Base-by-base conservation (phyloP, 306 rosid species). In the Heteromeles arbutifolia region DNA sequence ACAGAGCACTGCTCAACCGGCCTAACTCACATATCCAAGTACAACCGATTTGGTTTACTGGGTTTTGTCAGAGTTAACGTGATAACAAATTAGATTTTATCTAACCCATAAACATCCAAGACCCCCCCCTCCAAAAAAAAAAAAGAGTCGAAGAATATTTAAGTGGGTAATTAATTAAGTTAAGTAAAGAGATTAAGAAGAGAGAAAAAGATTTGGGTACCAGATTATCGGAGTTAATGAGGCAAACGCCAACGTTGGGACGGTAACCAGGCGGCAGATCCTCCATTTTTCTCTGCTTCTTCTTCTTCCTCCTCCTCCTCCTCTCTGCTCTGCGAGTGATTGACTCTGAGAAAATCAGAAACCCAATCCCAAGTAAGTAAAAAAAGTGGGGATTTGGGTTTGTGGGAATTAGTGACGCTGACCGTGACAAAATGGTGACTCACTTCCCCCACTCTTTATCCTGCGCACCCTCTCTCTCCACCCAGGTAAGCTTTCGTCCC, bases 191-290 rank as follows among this genome's bases (percentile, higher is more conserved):
- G 54, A 50, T 50, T 50, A 9, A 17, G 5, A 52, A 52, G 50
- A 52, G 3, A 69, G 62, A 61, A 19, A 50, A 11, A 65, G 65
- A 54, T 57, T 24, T 13, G 54, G 67, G 45, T 71, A 94, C 98
- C 96, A 87, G 92, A 74, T 85, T 84, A 64, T 92, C 87, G 4
- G 87, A 85, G 81, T 92, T 95, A 83, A 92, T 86, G 84, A 95
- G 97, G 83, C 98, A 95, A 78, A 95, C 95, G 58, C 98, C 98
- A 58, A 95, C 96, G 96, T 95, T 95, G 58, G 98, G 98, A 73
- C 97, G 98, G 73, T 95, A 95, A 69, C 98, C 98, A 77, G 84
- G 78, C 13, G 98, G 98, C 28, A 95, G 92, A 87, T 76, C 88
- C 70, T 95, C 97, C 98, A 95, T 64, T 26, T 93, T 77, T 79